Conservation (phyloP, 495 filamentous ascomycete species). For the Arthonia radiata region DNA sequence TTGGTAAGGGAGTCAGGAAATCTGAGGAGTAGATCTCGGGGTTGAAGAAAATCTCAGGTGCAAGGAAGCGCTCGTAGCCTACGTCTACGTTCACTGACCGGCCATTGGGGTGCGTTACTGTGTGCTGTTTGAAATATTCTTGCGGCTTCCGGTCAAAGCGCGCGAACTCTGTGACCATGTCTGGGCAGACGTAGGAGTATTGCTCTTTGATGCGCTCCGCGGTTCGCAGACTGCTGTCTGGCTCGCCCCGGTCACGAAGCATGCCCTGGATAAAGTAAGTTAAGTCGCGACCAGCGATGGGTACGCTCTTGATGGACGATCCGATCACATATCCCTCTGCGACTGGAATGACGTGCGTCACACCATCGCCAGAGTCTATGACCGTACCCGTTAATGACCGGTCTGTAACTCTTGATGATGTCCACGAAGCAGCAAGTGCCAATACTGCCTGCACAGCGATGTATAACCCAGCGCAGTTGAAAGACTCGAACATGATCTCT, state of each 20-base stretch:
- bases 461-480: constrained; percentile 96
- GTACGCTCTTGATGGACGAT: constrained; percentile 95
- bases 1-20: constrained; percentile 84
- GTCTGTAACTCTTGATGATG: constrained; percentile 88
- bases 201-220: constrained; percentile 95
- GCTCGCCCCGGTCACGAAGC: constrained; percentile 84
- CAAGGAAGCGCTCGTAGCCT: constrained; percentile 93
- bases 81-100: constrained; percentile 68
- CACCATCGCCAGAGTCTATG: constrained; percentile 91
- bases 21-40: constrained; percentile 97
- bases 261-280: constrained; percentile 95
- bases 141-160: constrained; percentile 75
- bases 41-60: constrained; percentile 98
- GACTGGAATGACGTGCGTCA: constrained; percentile 96
- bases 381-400: constrained; percentile 94
- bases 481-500: constrained; percentile 99
- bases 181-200: constrained; percentile 91
- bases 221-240: constrained; percentile 89
- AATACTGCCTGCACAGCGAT: constrained; percentile 96
- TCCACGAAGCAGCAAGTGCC: constrained; percentile 92
- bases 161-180: constrained; percentile 93
- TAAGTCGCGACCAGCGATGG: constrained; percentile 89
- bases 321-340: constrained; percentile 98
- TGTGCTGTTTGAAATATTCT: constrained; percentile 65
- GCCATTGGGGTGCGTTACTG: constrained; percentile 66